These are phyloP conservation scores for Talaromyces sp. DNA, from an alignment of 2,329 filamentous ascomycete species.

Conservation along the genomic window DNA sequence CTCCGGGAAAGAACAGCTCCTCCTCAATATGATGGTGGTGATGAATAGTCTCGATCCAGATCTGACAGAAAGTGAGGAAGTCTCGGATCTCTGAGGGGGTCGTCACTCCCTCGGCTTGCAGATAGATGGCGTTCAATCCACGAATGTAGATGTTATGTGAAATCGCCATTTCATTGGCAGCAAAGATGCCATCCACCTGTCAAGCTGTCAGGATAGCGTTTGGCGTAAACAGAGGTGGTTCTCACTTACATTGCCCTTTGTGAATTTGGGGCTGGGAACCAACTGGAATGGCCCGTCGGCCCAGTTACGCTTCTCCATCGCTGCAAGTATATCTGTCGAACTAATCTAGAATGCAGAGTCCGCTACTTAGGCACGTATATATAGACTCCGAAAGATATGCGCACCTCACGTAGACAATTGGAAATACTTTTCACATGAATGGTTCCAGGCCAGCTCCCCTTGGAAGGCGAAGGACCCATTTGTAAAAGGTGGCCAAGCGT, in stretches of 20 bases:
- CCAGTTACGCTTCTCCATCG: not conserved
- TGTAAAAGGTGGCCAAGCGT: not conserved
- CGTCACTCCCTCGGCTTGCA: conserved; percentile 11
- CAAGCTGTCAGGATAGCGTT: not conserved
- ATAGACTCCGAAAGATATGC: not conserved
- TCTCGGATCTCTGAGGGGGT: conserved; percentile 21
- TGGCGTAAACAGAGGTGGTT: not conserved
- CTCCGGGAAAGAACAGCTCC: conserved; percentile 27
- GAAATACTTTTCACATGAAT: too few species aligned
- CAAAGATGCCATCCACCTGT: not conserved
- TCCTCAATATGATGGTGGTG: conserved; percentile 33
- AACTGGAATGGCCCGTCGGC: not conserved
- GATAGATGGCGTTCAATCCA: conserved; percentile 32
- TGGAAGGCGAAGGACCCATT: not conserved
- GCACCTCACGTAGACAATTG: too few species aligned
- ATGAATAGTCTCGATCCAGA: conserved; percentile 18
- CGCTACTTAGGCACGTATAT: not conserved
- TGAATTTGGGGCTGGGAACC: not conserved
- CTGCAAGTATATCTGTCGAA: not conserved
- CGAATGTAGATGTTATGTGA: conserved; percentile 34
- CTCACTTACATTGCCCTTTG: not conserved
- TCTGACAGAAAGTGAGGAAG: not conserved
- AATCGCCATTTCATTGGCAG: conserved; percentile 23
- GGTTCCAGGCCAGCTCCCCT: not conserved
- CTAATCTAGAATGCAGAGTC: not conserved